Conservation (phyloP, 768 basidiomycete genomes). For the Amanita polypyramis region DNA sequence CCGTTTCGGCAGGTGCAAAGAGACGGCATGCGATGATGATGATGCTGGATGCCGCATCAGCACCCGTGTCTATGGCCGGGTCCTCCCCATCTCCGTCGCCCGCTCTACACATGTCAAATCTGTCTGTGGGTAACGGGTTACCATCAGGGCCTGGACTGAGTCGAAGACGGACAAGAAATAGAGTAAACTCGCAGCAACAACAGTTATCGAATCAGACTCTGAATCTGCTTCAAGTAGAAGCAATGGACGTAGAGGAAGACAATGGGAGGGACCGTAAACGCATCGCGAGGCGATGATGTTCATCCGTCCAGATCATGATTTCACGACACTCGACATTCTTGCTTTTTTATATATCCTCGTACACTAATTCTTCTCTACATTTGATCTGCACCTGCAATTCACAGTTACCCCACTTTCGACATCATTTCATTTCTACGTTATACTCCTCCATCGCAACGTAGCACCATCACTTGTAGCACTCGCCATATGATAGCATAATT, state of each 20-base stretch:
- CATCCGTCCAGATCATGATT: no score
- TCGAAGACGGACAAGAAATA: slow-evolving; percentile 46
- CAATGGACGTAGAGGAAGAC: slow-evolving; percentile 74
- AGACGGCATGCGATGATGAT: slow-evolving; percentile 74
- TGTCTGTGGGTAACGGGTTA: slow-evolving; percentile 13
- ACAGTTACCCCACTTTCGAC: no score
- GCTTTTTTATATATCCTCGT: not conserved
- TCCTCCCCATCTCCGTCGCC: slow-evolving; percentile 5
- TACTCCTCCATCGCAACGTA: no score
- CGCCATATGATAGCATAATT: no score
- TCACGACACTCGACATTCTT: not conserved
- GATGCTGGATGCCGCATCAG: slow-evolving; percentile 49
- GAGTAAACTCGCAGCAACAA: slow-evolving; percentile 20
- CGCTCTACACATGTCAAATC: slow-evolving; percentile 10
- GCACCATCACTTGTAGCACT: no score
- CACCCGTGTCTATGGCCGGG: slow-evolving; percentile 27
- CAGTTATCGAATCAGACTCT: slow-evolving; percentile 29
- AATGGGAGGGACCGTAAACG: slow-evolving; percentile 60
- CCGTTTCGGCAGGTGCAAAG: slow-evolving; percentile 50
- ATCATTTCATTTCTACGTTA: no score
- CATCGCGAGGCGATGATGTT: slow-evolving; percentile 46
- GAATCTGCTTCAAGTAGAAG: slow-evolving; percentile 30
- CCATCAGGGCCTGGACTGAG: slow-evolving; percentile 14
- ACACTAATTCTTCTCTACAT: not conserved
- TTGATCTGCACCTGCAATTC: no score